These are phyloP conservation scores for Rutstroemia sp. DNA, from an alignment of 2,329 filamentous ascomycete species.

Conservation along the genomic window DNA sequence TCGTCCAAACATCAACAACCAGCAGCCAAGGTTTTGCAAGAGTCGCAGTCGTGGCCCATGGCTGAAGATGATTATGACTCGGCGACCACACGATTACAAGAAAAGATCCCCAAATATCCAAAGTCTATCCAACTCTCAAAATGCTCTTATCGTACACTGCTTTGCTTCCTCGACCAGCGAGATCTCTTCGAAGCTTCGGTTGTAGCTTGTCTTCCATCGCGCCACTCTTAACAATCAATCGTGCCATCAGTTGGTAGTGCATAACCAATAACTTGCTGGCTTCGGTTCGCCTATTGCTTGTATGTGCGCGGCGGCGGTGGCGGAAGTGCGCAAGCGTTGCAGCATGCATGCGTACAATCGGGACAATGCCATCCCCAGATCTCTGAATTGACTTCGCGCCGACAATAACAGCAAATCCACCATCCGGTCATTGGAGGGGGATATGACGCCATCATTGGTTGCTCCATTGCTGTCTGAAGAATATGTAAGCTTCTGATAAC, in stretches of 20 bases:
- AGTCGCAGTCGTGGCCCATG: no score
- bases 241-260: neutral
- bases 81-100: no score
- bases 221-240: neutral
- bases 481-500: neutral
- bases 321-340: neutral
- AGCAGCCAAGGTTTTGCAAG: no score
- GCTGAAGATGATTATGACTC: no score
- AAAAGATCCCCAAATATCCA: no score
- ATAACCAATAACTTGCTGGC: neutral
- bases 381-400: constrained; percentile 9
- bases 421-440: constrained; percentile 1
- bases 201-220: no score
- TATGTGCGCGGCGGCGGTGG: neutral
- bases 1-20: no score
- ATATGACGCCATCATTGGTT: neutral
- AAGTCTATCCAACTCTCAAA: no score
- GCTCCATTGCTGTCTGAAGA: neutral
- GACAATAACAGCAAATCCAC: constrained; percentile 15
- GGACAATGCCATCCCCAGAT: constrained; percentile 12
- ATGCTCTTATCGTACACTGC: neutral
- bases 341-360: constrained; percentile 12
- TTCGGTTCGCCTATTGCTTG: neutral
- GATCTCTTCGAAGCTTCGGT: no score
- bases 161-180: neutral